Base-by-base conservation (phyloP, 2,329 filamentous ascomycete species). In the Microdochium nivale region DNA sequence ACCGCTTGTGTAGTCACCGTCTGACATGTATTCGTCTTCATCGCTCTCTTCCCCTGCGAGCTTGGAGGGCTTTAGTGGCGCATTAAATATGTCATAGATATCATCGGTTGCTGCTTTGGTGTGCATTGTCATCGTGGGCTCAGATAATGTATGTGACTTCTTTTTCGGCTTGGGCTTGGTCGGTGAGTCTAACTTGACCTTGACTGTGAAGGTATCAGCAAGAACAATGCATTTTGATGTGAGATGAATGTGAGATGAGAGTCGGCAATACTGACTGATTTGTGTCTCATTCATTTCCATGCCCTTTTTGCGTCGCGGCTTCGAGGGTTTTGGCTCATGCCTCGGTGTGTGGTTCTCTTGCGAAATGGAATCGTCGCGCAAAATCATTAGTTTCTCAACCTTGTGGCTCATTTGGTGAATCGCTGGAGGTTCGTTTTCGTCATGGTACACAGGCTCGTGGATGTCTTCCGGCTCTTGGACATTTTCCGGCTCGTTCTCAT, bases 91-190 rank as follows among this genome's bases (percentile, higher is more conserved):
- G 53, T 90, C 90, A 62, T 97, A 97, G 50, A 99, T 96, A 60
- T 99, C 94, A 60, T 97, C 91, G 55, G 92, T 96, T 3, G 94
- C 94, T 57, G 94, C 92, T 60, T 83, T 88, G 13, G 94, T 99
- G 64, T 97, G 90, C 58, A 99, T 81, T 1, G 94, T 99, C 91
- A 99, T 96, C 1, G 94, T 99, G n/a, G 91, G 88, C 67, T 97
- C 92, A 49, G 78, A 73, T n/a, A n/a, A n/a, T 2, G 69, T 58
- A 59, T 59, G 58, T 33, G 54, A 60, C 51, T 84, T 84, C 66
- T 87, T 94, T 67, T 88, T 88, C 3, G 40, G 10, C 57, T 85
- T 87, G 51, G 92, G 78, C 67, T 84, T 81, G 0, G 88, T 88
- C 0, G 91, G 92, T 2, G 92, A 96, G 62, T 94, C 89, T 51